Evolutionary conservation across 805 yeast species (phyloP).

Genomic region (Lipomyces yamanashiensis): DNA sequence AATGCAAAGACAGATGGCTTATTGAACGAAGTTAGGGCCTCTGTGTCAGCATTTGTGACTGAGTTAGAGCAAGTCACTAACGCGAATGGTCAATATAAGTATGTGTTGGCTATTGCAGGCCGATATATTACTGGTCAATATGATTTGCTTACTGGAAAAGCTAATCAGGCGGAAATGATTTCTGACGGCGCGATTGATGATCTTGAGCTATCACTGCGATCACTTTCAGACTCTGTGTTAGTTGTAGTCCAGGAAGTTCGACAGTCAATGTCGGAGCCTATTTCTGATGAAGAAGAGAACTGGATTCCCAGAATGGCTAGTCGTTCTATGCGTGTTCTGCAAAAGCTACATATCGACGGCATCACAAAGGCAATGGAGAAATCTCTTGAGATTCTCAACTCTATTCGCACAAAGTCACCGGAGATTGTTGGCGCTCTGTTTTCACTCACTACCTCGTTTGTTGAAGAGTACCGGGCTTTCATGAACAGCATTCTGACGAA

Average conservation of each 20-base stretch:
- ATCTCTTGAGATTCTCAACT: slow-evolving; percentile 47
- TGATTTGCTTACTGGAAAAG: not conserved
- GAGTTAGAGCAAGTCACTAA: slow-evolving; percentile 3
- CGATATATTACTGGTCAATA: not conserved
- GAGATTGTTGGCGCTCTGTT: slow-evolving; percentile 40
- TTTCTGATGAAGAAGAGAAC: slow-evolving; percentile 60
- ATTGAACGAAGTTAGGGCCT: too few relatives aligned
- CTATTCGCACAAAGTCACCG: slow-evolving; percentile 50
- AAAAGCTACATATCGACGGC: slow-evolving; percentile 49
- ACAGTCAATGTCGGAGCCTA: slow-evolving; percentile 27
- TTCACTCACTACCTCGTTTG: slow-evolving; percentile 64
- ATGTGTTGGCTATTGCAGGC: not conserved
- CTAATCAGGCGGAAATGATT: not conserved
- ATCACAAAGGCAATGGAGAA: slow-evolving; percentile 48
- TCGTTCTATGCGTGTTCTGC: slow-evolving; percentile 45
- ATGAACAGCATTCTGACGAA: slow-evolving; percentile 51
- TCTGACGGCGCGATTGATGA: not conserved
- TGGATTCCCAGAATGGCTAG: slow-evolving; percentile 58
- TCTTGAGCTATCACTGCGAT: slow-evolving; percentile 54
- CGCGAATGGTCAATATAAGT: not conserved
- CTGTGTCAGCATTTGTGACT: too few relatives aligned
- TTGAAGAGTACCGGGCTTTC: slow-evolving; percentile 63
- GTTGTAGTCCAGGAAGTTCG: slow-evolving; percentile 66
- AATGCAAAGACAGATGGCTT: not conserved
- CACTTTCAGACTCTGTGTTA: slow-evolving; percentile 61